Evolutionary conservation across 2,329 filamentous ascomycete species (phyloP), one percentile per base, ranked within the genome.

Genomic region (Tolypocladium cylindrosporum): DNA sequence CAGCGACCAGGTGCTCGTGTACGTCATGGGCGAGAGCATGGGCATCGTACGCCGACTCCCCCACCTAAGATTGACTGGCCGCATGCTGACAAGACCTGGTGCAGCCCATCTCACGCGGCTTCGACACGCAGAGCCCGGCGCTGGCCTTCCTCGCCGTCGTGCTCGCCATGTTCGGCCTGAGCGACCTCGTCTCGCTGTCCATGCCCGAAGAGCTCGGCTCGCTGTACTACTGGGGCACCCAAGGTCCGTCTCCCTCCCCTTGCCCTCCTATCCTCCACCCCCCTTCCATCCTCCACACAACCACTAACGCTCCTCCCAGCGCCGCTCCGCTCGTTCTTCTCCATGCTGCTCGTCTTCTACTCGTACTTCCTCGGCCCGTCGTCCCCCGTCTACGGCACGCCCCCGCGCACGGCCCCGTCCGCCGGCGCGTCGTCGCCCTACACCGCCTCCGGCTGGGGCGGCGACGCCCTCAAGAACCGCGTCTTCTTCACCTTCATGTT

Each of bases 401-500:
- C 64, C 16, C 65, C 56, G 8, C 54, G 57, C 2, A 61, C 58
- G 39, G 62, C 63, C 36, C 56, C 60, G 27, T 61, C 63, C 27
- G 69, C 68, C 50, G 68, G 68, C 60, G 63, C 71, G n/a, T 71
- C 73, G 63, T 72, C 74, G 0, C 63, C 68, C 5, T 66, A 71
- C 1, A 60, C 69, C 55, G 70, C 74, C 40, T 68, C 71, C 54
- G 66, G 71, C 68, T 80, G 72, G 79, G 85, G 74, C 61, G 78
- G 84, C 55, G 87, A 91, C 61, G 81, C 83, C 31, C 72, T 96
- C 65, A 91, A 92, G 76, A 96, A 95, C 69, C 83, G 90, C 55
- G 77, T 96, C 45, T 84, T 96, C 45, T 95, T 97, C 69, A 86
- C 88, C 0, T 94, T 91, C 73, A 85, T 85, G 10, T 94, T 96